Conservation (phyloP, 345 rosid species). For the Garcia nutans region DNA sequence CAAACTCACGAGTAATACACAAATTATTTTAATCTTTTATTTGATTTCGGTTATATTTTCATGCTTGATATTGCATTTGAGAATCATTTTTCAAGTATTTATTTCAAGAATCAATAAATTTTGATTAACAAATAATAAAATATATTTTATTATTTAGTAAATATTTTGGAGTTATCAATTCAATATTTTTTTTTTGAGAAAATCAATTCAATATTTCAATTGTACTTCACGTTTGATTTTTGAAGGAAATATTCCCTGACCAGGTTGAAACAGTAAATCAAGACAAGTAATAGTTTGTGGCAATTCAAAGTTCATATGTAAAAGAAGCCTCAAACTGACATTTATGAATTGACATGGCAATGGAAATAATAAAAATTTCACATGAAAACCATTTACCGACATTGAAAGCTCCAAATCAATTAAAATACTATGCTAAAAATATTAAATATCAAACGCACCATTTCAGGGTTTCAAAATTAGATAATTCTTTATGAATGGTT, state of each 20-base stretch:
- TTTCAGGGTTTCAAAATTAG: not conserved
- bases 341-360: not conserved
- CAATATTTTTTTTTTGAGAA: too few relatives aligned
- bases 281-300: not conserved
- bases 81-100: too few relatives aligned
- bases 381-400: conserved; percentile 1
- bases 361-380: not conserved
- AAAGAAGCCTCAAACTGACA: not conserved
- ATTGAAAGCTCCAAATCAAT: not conserved
- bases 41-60: too few relatives aligned
- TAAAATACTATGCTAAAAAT: not conserved
- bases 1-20: too few relatives aligned
- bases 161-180: too few relatives aligned
- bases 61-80: too few relatives aligned
- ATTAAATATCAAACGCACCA: not conserved
- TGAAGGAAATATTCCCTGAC: not conserved
- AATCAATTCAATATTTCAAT: too few relatives aligned
- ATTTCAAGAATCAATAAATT: too few relatives aligned
- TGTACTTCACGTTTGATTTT: not conserved
- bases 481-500: not conserved
- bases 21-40: too few relatives aligned
- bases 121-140: too few relatives aligned
- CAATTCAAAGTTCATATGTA: not conserved
- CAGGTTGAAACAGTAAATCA: not conserved
- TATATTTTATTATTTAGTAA: too few relatives aligned